Base-by-base conservation (phyloP, 345 rosid genomes). In the Balakata baccata region DNA sequence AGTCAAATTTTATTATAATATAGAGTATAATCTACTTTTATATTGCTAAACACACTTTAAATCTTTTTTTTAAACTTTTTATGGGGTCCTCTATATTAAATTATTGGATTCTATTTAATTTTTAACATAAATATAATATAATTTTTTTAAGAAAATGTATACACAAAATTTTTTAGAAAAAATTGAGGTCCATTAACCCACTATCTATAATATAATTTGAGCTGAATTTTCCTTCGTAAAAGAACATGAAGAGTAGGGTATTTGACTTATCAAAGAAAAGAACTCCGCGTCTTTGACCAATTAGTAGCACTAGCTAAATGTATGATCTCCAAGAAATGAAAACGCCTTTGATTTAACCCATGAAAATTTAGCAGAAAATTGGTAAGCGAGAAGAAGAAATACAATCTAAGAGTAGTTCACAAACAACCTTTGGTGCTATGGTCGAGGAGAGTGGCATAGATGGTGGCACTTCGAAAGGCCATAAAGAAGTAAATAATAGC, bases 381-480 rank as follows among this genome's bases (percentile, higher is more conserved):
- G 9, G 34, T 29, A 5, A 43, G 1, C 46, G 6, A 5, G 7
- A 43, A 43, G 0, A 43, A 43, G 11, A 22, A 20, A 14, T 34
- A 29, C 34, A 64, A 51, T 47, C 60, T 23, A 61, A 65, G 29
- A 60, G 68, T 43, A 43, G 34, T 29, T 29, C 1, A 29, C 34
- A 2, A 29, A 29, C 34, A 29, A 29, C 34, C 34, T 29, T 29
- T 29, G 34, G 34, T 29, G 34, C 56, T 60, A 87, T 85, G 88
- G 79, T 72, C 16, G 52, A 39, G 16, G 83, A 83, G 71, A 77
- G 29, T 45, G 72, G 73, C 69, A n/a, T 70, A 14, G 74, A 74
- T 43, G 75, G 74, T 57, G 71, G 20, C 23, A 23, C 61, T 29
- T 29, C 34, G 2, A 29, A 29, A 29, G 34, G 34, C 34, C 34